Conservation (phyloP, 1,284 basidiomycete species). For the Xerocomus nothofagi region DNA sequence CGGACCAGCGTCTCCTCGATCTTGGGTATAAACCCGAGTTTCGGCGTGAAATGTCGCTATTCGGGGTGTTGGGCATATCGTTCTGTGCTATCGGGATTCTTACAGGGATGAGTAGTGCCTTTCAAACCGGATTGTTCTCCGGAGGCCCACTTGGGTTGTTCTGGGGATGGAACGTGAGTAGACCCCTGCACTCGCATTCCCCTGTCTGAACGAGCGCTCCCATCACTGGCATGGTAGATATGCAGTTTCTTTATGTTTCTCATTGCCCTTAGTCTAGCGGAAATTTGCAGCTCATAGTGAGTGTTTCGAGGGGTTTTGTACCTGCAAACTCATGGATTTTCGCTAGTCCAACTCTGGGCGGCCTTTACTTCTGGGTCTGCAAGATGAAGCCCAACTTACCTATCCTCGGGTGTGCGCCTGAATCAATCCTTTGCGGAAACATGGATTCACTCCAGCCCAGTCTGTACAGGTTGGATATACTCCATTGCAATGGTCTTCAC, state of each 20-base stretch:
- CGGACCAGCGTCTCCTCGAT: conserved; percentile 49
- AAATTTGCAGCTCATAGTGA: conserved; percentile 61
- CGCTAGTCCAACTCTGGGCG: conserved; percentile 54
- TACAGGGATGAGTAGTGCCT: conserved; percentile 59
- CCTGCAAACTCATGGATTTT: conserved; percentile 2
- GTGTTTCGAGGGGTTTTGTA: conserved; percentile 15
- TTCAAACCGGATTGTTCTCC: conserved; percentile 59
- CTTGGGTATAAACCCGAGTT: conserved; percentile 58
- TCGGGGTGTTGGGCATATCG: conserved; percentile 60
- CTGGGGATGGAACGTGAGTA: conserved; percentile 64
- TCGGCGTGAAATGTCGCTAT: conserved; percentile 57
- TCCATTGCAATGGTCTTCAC: conserved; percentile 62
- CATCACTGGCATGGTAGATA: conserved; percentile 37
- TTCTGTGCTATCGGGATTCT: conserved; percentile 62
- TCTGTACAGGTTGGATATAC: conserved; percentile 60
- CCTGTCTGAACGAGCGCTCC: neutral
- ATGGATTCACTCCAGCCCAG: conserved; percentile 28
- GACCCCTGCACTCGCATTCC: neutral
- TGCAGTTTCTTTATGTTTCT: conserved; percentile 62
- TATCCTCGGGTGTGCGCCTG: conserved; percentile 51
- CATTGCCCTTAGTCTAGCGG: conserved; percentile 56
- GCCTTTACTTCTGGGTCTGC: conserved; percentile 65
- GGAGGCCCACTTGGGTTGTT: conserved; percentile 60
- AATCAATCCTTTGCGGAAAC: too few species aligned
- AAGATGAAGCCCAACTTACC: conserved; percentile 59